A percentile compares a stretch with the other conserved stretches of the same genome.
These are phyloP conservation scores for Acer yangbiense DNA, from an alignment of 345 rosid species.

Conservation along the genomic window DNA sequence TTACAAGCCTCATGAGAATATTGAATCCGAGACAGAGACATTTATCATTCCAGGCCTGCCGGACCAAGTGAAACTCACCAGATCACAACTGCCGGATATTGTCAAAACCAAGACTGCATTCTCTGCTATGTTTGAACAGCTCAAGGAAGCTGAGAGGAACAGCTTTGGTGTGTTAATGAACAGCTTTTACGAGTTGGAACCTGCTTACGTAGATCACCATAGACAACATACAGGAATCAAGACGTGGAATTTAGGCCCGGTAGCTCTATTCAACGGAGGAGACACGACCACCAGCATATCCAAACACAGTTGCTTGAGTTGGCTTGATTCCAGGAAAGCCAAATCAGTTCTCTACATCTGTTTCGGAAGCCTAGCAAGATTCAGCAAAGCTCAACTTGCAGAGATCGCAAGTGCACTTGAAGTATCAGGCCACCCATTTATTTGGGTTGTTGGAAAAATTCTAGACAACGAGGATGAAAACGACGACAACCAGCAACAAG, in stretches of 20 bases:
- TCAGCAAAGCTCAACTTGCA: constrained; percentile 21
- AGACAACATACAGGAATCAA: constrained; percentile 27
- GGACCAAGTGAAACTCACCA: constrained; percentile 26
- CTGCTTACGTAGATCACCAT: constrained; percentile 33
- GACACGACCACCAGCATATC: constrained; percentile 7
- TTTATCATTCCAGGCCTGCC: constrained; percentile 33
- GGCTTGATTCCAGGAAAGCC: constrained; percentile 34
- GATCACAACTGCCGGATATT: constrained; percentile 38
- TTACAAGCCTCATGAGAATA: constrained; percentile 20
- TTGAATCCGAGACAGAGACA: constrained; percentile 20
- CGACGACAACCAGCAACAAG: constrained; percentile 1
- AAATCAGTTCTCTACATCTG: constrained; percentile 38
- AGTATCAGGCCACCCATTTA: constrained; percentile 19
- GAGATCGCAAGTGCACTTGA: constrained; percentile 27
- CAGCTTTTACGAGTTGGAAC: constrained; percentile 34
- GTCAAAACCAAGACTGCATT: constrained; percentile 27
- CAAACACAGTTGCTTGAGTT: constrained; percentile 20
- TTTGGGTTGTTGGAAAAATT: constrained; percentile 32
- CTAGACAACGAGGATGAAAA: not conserved
- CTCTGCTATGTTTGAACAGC: constrained; percentile 32
- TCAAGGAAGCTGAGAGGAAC: constrained; percentile 31
- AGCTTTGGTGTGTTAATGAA: constrained; percentile 37
- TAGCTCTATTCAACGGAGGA: constrained; percentile 23
- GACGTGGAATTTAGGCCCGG: constrained; percentile 40
- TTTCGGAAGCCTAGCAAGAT: constrained; percentile 28